phyloP scores from a whole-genome alignment of 768 basidiomycete species.

The Suillus lakei region DNA sequence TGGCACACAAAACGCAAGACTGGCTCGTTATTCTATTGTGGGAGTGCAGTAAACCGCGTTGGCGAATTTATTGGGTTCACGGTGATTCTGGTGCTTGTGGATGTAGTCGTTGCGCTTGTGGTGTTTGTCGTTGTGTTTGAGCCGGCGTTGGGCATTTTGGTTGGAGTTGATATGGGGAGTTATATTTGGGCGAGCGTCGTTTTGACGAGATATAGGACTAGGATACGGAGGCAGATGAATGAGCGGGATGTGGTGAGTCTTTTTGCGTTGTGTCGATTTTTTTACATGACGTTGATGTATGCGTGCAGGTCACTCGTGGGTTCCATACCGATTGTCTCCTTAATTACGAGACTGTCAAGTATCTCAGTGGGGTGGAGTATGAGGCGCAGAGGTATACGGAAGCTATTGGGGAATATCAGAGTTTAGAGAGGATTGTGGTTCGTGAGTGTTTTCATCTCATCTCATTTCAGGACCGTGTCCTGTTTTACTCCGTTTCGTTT shows the following conservation, averaged over 20 bases:
- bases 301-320: conserved; percentile 79
- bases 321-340: conserved; percentile 84
- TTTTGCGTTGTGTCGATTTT: too few species aligned
- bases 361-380: conserved; percentile 85
- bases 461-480: background rate
- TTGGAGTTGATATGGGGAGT: conserved; percentile 73
- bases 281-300: too few species aligned
- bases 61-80: conserved; percentile 86
- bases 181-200: conserved; percentile 56
- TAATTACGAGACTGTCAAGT: conserved; percentile 87
- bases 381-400: conserved; percentile 73
- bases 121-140: conserved; percentile 68
- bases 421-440: conserved; percentile 73
- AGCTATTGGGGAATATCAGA: conserved; percentile 77
- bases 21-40: conserved; percentile 69
- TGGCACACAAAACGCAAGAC: conserved; percentile 86
- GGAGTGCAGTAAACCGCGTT: conserved; percentile 84
- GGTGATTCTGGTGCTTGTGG: conserved; percentile 81
- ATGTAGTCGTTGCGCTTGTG: conserved; percentile 72
- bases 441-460: conserved; percentile 45
- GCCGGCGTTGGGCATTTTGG: conserved; percentile 67
- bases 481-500: too few species aligned
- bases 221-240: conserved; percentile 78
- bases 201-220: conserved; percentile 75
- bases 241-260: conserved; percentile 73